Base-by-base conservation (phyloP, 352 stramenopile genomes). In the Phytophthora pisi region DNA sequence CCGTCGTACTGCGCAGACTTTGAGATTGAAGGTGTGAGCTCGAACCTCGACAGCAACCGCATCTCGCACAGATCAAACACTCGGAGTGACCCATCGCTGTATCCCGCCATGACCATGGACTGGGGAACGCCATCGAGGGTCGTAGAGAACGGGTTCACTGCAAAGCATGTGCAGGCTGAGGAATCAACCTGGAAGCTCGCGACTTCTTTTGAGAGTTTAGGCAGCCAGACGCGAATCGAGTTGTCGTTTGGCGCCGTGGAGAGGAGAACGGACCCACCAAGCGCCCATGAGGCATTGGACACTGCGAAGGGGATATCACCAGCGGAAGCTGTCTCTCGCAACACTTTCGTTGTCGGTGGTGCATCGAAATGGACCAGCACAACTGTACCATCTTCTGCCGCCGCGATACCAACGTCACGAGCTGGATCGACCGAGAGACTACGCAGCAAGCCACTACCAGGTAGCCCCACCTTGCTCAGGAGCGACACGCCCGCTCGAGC, bases 31-130 rank as follows among this genome's bases (percentile, higher is more conserved):
- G 43, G 16, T 9, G 28, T 42, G 23, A 92, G 54, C 10, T 76
- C 60, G 28, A 75, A 88, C 8, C 82, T 72, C 0, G 72, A 72
- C 4, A 90, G 20, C 7, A 89, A 43, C 2, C 47, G 64, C 59
- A 87, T 82, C 13, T 75, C 60, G 6, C 53, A 57, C 11, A 92
- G 38, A 68, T 92, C 68, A 52, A 91, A 84, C 1, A 90, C 49
- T 0, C 84, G 75, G 10, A 92, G 18, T 4, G 68, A 78, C 9
- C 77, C 70, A 55, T 92, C 79, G 15, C 70, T 66, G 28, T 87
- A 90, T 9, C 71, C 79, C 31, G 73, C 77, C 56, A 89, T 61
- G 4, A 86, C 42, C 23, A 78, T 63, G 2, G 76, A 73, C 18
- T 66, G 60, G 9, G 46, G 20, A 36, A 57, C 28, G 13, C 53